Percentiles rank a stretch among this genome's conserved stretches.
These are phyloP conservation scores for Suillus tomentosus DNA, from an alignment of 768 basidiomycete species.

Conservation along the genomic window DNA sequence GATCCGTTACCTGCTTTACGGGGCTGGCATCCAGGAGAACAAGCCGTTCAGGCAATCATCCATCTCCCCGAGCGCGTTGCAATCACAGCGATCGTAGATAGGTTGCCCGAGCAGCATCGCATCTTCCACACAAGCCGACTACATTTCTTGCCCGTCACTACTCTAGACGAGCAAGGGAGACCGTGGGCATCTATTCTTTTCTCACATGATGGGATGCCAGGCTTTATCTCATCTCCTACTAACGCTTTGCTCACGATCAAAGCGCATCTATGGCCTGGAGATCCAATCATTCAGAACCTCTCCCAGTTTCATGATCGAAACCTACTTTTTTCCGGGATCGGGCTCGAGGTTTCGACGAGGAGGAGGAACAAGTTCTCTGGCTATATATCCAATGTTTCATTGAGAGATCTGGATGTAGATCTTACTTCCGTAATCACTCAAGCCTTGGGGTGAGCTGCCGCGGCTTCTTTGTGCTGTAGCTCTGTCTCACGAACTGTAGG, in stretches of 20 bases:
- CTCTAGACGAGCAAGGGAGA: constrained; percentile 31
- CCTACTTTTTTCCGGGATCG: constrained; percentile 55
- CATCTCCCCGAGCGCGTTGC: constrained; percentile 26
- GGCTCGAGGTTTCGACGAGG: constrained; percentile 57
- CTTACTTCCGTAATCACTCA: constrained; percentile 53
- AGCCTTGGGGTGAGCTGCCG: constrained; percentile 52
- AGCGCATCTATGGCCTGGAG: constrained; percentile 43
- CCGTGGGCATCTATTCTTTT: constrained; percentile 38
- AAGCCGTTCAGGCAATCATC: constrained; percentile 28
- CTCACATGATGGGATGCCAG: constrained; percentile 26
- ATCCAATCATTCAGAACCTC: constrained; percentile 49
- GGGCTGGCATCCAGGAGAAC: constrained; percentile 47
- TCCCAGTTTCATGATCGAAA: constrained; percentile 18
- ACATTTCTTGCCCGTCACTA: constrained; percentile 34
- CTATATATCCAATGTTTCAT: constrained; percentile 35
- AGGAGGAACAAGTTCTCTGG: constrained; percentile 68
- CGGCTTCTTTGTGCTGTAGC: constrained; percentile 2
- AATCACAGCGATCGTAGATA: constrained; percentile 24
- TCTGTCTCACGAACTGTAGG: constrained; percentile 30
- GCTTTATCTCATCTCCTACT: constrained; percentile 31
- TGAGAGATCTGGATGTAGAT: constrained; percentile 29
- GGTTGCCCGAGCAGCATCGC: constrained; percentile 34
- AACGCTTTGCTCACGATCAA: constrained; percentile 24
- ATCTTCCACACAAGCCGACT: constrained; percentile 33
- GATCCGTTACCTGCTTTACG: constrained; percentile 25